Evolutionary conservation across 2,329 filamentous ascomycete species (phyloP).

Genomic region (Zymoseptoria passerinii): DNA sequence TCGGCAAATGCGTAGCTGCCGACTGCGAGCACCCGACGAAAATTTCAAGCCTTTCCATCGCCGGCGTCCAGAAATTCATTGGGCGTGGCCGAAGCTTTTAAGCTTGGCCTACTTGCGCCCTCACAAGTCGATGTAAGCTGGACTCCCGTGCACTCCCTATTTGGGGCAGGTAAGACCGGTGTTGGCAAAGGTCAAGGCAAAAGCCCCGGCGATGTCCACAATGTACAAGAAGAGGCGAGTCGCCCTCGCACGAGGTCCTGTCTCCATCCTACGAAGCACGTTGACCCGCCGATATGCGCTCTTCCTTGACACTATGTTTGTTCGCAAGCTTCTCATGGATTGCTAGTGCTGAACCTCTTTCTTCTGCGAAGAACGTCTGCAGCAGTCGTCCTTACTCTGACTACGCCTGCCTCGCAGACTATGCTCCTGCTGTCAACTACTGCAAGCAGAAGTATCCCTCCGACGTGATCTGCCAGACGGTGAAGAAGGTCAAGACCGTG

Average conservation of each 20-base stretch:
- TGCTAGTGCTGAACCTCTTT: neutral
- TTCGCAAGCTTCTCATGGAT: neutral
- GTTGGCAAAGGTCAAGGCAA: neutral
- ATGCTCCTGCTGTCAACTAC: neutral
- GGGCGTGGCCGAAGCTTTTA: neutral
- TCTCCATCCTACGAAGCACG: neutral
- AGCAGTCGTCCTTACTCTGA: neutral
- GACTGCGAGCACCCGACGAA: no score
- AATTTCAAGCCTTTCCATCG: neutral
- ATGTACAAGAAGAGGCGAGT: neutral
- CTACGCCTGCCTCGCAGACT: neutral
- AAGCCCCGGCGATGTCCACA: no score
- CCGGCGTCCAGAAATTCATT: neutral
- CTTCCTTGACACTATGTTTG: neutral
- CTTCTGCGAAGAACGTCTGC: neutral
- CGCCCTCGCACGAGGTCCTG: neutral
- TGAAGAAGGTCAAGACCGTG: neutral
- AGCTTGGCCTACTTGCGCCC: neutral
- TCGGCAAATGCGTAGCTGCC: no score
- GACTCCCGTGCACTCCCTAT: neutral
- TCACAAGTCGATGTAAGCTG: neutral
- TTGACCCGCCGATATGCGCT: neutral
- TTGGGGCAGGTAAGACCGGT: neutral
- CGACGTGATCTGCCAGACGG: neutral
- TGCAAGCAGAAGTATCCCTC: neutral